Conservation (phyloP, 768 basidiomycete genomes). For the Udeniomyces megalosporus region DNA sequence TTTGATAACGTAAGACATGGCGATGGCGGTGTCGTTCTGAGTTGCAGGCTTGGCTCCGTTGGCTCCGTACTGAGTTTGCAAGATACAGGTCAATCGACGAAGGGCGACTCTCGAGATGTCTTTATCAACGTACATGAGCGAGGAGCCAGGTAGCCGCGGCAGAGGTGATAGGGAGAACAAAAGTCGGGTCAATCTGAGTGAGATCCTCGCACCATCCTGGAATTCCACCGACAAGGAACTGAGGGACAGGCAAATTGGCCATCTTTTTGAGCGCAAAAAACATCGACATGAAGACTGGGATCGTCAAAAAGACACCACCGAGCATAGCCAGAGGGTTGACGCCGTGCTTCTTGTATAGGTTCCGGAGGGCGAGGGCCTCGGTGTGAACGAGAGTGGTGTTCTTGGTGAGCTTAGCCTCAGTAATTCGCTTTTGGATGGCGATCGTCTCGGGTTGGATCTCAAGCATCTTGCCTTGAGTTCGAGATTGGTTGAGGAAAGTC, state of each 20-base stretch:
- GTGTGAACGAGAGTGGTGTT: conserved; percentile 36
- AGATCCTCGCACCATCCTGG: conserved; percentile 52
- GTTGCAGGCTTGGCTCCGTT: conserved; percentile 29
- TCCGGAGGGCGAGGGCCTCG: conserved; percentile 35
- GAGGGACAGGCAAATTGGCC: conserved; percentile 52
- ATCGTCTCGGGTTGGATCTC: conserved; percentile 46
- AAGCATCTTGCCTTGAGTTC: conserved; percentile 44
- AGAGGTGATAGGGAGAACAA: conserved; percentile 47
- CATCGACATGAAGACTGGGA: conserved; percentile 59
- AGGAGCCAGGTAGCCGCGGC: conserved; percentile 51
- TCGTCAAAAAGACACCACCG: conserved; percentile 47
- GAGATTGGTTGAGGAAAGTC: conserved; percentile 41
- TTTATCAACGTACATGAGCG: conserved; percentile 37
- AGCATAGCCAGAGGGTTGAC: conserved; percentile 44
- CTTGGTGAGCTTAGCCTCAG: conserved; percentile 29
- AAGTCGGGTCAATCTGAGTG: conserved; percentile 59
- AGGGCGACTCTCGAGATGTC: not conserved
- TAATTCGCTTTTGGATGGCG: conserved; percentile 39
- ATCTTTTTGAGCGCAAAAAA: conserved; percentile 68
- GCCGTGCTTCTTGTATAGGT: conserved; percentile 48
- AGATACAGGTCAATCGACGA: not conserved
- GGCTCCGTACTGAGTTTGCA: conserved; percentile 40
- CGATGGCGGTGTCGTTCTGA: not conserved
- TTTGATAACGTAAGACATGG: not conserved
- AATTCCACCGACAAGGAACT: conserved; percentile 61